A percentile compares a stretch with the other conserved stretches of the same genome.
phyloP scores from a whole-genome alignment of 2,329 filamentous ascomycete species.

The Penicillium sp. region DNA sequence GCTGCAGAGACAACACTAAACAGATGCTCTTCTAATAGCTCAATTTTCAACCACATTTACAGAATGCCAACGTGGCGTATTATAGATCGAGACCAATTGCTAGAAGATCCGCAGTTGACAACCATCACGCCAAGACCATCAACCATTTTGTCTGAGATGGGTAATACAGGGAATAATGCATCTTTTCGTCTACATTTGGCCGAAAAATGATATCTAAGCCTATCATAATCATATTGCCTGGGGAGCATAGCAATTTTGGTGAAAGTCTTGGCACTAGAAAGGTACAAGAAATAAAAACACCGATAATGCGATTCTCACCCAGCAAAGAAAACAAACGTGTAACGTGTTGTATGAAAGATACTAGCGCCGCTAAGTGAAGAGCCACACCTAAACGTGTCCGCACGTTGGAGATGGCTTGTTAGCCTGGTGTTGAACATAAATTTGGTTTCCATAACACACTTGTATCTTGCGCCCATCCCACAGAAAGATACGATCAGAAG shows the following conservation, averaged over 20 bases:
- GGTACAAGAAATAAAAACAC: conserved; percentile 16
- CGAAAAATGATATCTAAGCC: conserved; percentile 5
- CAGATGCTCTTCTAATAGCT: conserved; percentile 6
- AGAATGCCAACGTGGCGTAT: conserved; percentile 11
- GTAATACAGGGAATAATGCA: conserved; percentile 7
- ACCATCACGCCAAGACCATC: conserved; percentile 15
- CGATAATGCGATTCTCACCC: conserved; percentile 14
- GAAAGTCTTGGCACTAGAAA: conserved; percentile 15
- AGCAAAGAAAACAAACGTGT: conserved; percentile 9
- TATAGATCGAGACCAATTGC: conserved; percentile 10
- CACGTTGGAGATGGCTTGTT: too few relatives aligned
- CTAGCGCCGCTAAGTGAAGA: conserved; percentile 9
- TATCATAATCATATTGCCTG: conserved; percentile 9
- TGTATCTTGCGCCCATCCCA: too few relatives aligned
- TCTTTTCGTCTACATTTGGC: conserved; percentile 4
- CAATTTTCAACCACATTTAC: conserved; percentile 10
- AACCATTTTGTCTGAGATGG: conserved; percentile 12
- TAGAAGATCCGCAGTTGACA: conserved; percentile 14
- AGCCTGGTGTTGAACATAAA: too few relatives aligned
- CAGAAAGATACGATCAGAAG: too few relatives aligned
- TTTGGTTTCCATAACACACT: too few relatives aligned
- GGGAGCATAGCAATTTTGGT: conserved; percentile 14
- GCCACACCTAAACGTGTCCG: not conserved
- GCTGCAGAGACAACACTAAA: conserved; percentile 7
- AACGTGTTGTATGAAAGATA: conserved; percentile 15